Base-by-base conservation (phyloP, 2,329 filamentous ascomycete species). In the Phaeosphaeriaceae sp. region DNA sequence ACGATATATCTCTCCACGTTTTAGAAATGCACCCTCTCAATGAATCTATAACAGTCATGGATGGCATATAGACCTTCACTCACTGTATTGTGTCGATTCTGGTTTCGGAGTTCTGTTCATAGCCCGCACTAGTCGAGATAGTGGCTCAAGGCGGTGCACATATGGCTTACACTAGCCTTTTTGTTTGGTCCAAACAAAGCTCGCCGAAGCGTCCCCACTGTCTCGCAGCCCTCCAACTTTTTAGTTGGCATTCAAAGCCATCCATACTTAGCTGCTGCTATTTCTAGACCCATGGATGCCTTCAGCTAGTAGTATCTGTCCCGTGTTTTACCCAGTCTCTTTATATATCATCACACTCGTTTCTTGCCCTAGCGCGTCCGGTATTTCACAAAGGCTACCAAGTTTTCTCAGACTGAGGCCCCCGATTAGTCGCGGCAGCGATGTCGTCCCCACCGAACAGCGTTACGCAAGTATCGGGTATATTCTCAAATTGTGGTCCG, bases 401-500 rank as follows among this genome's bases (percentile, higher is more conserved):
- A 18, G 4, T 26, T 11, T 11, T 1, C 7, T 11, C 6, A 8
- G 23, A 6, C 6, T 3, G 6, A 26, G 23, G 23, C 23, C 23
- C 23, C 11, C 2, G 23, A 8, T 26, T 11, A 26, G 23, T 26
- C 23, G 23, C 23, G 23, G 5, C 15, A 28, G 20, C 15, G 3
- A 36, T 49, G 37, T 17, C 23, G 6, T 30, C 32, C 7, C 38
- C 41, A 40, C 43, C 48, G 17, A 56, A 54, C 33, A 33, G 50
- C 4, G 39, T 55, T 30, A 58, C 50, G 20, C 42, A 58, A 23
- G 56, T 54, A 12, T 16, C 35, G 12, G 59, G 59, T 2, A 7
- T 50, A 18, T 62, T 60, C 28, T 54, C 52, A 5, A 62, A 60
- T 33, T 62, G 59, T 37, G 59, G 59, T 2, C 51, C 54, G n/a